Evolutionary conservation across 2,329 filamentous ascomycete species (phyloP), one percentile per base, ranked within the genome.

Genomic region (Hypoxylon sp.): DNA sequence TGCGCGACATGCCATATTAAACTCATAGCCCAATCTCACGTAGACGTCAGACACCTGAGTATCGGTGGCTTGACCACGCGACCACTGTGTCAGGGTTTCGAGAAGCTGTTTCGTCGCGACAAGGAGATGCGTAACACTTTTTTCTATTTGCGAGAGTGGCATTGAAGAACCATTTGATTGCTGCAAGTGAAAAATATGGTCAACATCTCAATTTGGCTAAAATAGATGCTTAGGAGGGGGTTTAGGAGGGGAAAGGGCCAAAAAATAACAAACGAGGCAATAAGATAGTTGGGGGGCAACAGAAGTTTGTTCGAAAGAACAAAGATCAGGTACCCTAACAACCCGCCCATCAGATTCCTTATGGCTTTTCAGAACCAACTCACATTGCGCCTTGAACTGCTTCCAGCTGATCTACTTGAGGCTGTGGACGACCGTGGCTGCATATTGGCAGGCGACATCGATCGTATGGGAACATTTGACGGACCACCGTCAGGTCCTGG

Each of bases 31-130:
- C 68, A 99, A 84, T 67, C 96, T 91, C 67, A 99, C 96, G 78
- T 99, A 99, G 74, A 99, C 96, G 79, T 99, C 96, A 11, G 96
- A 98, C 65, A 99, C 96, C 79, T 98, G 93, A 68, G 91, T 92
- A 81, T 99, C 96, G 70, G 93, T 94, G 60, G 96, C 94, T 75
- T 92, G 90, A 68, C 93, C 91, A 63, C 95, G 93, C 65, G 96
- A 99, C 96, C 96, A 99, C 85, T 97, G 92, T 50, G 96, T 99
- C 68, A 99, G 85, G 5, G 95, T 99, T 83, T 99, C 96, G 68
- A 99, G 90, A 2, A 99, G 90, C 81, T 98, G 94, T 80, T 99
- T 99, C 34, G 96, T 99, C 36, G 96, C 96, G 72, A 99, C 95
- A 36, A 99, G 90, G 48, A 99, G 91, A 79, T 99, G 96, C 10